phyloP scores from a whole-genome alignment of 2,329 filamentous ascomycete species.

The Huntiella bhutanensis region DNA sequence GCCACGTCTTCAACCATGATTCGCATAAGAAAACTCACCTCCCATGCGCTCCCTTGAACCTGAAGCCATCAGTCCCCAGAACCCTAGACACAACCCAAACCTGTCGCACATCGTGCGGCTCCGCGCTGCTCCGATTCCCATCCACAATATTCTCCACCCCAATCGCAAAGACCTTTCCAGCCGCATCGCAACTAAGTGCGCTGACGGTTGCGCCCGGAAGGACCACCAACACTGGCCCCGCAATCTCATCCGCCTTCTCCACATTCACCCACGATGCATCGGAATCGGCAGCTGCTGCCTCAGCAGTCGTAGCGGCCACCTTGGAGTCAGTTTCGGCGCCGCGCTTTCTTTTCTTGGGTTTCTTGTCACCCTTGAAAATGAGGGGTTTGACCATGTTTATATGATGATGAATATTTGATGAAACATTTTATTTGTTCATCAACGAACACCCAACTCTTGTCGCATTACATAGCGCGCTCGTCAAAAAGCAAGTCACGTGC shows the following conservation, averaged over 20 bases:
- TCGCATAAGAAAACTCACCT: slow-evolving; percentile 32
- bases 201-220: slow-evolving; percentile 55
- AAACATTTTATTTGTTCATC: too few species aligned
- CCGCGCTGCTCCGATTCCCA: slow-evolving; percentile 60
- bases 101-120: slow-evolving; percentile 88
- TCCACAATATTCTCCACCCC: slow-evolving; percentile 78
- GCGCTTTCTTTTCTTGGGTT: slow-evolving; percentile 79
- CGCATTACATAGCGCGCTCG: too few species aligned
- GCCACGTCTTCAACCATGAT: not conserved
- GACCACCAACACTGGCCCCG: slow-evolving; percentile 67
- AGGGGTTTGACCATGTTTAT: slow-evolving; percentile 65
- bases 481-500: too few species aligned
- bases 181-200: slow-evolving; percentile 68
- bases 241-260: slow-evolving; percentile 52
- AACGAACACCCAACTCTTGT: too few species aligned
- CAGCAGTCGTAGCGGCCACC: not conserved
- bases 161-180: slow-evolving; percentile 69
- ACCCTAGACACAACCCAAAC: slow-evolving; percentile 85
- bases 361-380: slow-evolving; percentile 94
- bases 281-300: slow-evolving; percentile 6
- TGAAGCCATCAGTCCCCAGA: slow-evolving; percentile 60
- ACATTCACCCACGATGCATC: slow-evolving; percentile 56
- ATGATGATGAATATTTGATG: too few species aligned
- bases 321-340: slow-evolving; percentile 10
- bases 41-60: slow-evolving; percentile 81